Conservation (phyloP, 495 filamentous ascomycete genomes). For the Daldinia bambusicola region DNA sequence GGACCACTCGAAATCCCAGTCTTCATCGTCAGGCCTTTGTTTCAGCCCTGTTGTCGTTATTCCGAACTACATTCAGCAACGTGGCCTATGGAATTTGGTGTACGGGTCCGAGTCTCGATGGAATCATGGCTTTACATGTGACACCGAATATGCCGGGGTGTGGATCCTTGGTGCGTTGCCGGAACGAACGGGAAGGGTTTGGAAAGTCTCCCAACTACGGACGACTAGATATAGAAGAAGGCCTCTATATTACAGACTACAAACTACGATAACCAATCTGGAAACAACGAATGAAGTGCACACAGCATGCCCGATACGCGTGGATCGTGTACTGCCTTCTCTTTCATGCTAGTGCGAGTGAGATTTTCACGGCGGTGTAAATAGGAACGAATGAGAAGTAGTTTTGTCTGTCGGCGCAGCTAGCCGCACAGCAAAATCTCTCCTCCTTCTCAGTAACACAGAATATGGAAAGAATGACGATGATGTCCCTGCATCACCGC, state of each 20-base stretch:
- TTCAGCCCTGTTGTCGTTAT: conserved; percentile 1
- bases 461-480: conserved; percentile 12
- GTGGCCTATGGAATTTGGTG: conserved; percentile 12
- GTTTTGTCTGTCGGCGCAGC: neutral
- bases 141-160: conserved; percentile 18
- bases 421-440: neutral
- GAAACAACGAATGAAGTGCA: conserved; percentile 11
- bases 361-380: conserved; percentile 6
- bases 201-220: conserved; percentile 27
- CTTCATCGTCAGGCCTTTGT: conserved; percentile 14
- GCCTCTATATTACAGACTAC: conserved; percentile 11
- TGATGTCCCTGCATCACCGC: conserved; percentile 19
- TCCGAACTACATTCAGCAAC: conserved; percentile 10
- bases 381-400: neutral
- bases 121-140: conserved; percentile 26
- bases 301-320: neutral
- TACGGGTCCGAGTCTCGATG: conserved; percentile 18
- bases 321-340: conserved; percentile 10
- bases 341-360: conserved; percentile 10
- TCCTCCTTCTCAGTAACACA: conserved; percentile 1
- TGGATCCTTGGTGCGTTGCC: conserved; percentile 33
- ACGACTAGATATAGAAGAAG: conserved; percentile 20
- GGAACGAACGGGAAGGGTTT: conserved; percentile 22
- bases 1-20: conserved; percentile 16
- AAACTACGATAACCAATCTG: conserved; percentile 8